Evolutionary conservation across 345 rosid species (phyloP).

Genomic region (Ceriops decandra): DNA sequence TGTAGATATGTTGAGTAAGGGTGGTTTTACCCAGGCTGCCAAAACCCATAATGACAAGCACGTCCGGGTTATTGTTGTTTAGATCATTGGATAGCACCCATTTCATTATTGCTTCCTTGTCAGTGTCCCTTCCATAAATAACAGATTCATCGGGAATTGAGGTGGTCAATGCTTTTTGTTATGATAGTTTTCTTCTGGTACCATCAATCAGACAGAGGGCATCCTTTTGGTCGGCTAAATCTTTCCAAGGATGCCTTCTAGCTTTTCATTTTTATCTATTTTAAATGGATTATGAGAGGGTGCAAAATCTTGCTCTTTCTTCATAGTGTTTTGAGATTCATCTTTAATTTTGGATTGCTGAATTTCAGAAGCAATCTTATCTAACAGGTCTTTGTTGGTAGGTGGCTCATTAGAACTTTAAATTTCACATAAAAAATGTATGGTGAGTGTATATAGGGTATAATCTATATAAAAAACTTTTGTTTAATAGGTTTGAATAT

Average conservation of each 20-base stretch:
- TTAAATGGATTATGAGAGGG: neutral
- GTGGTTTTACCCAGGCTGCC: constrained; percentile 23
- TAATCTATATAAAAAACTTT: too few relatives aligned
- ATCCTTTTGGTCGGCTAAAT: neutral
- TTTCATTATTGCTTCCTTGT: constrained; percentile 15
- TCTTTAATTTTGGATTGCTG: neutral
- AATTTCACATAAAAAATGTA: too few relatives aligned
- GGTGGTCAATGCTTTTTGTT: neutral
- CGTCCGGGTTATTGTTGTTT: neutral
- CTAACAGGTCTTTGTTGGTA: neutral
- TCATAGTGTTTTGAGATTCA: neutral
- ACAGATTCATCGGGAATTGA: neutral
- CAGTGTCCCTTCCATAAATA: constrained; percentile 18
- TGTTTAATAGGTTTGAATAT: too few relatives aligned
- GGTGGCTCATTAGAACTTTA: neutral
- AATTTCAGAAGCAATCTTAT: neutral
- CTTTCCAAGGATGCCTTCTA: neutral
- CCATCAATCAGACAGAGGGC: neutral
- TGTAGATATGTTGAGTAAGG: constrained; percentile 16
- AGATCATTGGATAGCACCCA: neutral
- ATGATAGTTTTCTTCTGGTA: neutral
- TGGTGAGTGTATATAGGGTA: too few relatives aligned
- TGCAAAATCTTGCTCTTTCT: neutral
- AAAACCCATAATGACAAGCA: constrained; percentile 17
- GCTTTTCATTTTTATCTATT: neutral